Conservation (phyloP, 2,329 filamentous ascomycete species). For the Stemphylium lycopersici region DNA sequence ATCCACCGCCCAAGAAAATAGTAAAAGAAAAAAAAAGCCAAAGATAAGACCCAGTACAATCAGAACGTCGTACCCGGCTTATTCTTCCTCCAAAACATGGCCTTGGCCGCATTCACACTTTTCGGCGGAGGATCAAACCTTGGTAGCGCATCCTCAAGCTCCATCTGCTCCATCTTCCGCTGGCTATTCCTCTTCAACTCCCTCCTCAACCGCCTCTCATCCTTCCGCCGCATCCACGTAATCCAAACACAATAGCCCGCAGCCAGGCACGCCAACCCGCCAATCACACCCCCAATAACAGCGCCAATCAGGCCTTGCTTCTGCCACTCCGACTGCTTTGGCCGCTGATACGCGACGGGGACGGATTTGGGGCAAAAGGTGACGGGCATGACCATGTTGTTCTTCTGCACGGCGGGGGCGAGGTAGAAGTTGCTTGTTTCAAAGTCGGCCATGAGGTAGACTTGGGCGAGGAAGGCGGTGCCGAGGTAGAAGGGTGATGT, state of each 20-base stretch:
- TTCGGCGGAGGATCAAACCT: slow-evolving; percentile 43
- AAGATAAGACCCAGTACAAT: not conserved
- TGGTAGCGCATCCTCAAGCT: slow-evolving; percentile 37
- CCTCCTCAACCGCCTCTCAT: slow-evolving; percentile 35
- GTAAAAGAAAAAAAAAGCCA: not conserved
- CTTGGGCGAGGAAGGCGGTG: slow-evolving; percentile 50
- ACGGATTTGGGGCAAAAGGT: slow-evolving; percentile 50
- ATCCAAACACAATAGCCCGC: slow-evolving; percentile 39
- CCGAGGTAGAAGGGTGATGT: slow-evolving; percentile 47
- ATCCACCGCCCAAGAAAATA: not conserved
- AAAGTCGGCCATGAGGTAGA: slow-evolving; percentile 55
- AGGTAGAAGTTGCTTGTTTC: slow-evolving; percentile 51
- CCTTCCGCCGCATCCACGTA: slow-evolving; percentile 36
- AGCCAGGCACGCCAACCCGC: slow-evolving; percentile 39
- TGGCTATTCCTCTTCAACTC: slow-evolving; percentile 34
- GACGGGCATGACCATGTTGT: slow-evolving; percentile 50
- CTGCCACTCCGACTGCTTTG: slow-evolving; percentile 37
- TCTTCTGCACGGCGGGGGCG: slow-evolving; percentile 48
- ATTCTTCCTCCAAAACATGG: slow-evolving; percentile 42
- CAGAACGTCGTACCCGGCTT: slow-evolving; percentile 16
- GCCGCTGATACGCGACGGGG: slow-evolving; percentile 42
- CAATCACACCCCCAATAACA: slow-evolving; percentile 48
- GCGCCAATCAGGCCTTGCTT: slow-evolving; percentile 48
- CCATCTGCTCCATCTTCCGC: slow-evolving; percentile 42
- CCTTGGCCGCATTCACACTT: slow-evolving; percentile 30